Conservation (phyloP, 345 rosid genomes). For the Brassica napus region DNA sequence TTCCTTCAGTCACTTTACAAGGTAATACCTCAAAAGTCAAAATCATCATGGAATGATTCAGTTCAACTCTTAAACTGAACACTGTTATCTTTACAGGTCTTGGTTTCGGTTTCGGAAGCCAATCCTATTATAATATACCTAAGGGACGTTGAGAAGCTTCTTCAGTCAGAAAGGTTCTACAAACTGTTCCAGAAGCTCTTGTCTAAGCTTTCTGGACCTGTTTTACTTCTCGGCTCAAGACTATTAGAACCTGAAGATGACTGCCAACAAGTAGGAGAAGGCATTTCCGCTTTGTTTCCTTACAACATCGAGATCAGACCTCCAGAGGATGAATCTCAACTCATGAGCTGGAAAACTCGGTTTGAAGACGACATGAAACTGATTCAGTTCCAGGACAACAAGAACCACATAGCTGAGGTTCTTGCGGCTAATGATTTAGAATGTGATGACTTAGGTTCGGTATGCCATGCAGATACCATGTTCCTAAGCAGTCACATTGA, state of each 20-base stretch:
- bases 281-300: conserved; percentile 66
- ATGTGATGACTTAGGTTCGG: conserved; percentile 81
- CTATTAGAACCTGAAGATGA: conserved; percentile 70
- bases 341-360: conserved; percentile 75
- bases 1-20: conserved; percentile 89
- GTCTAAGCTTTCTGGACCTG: conserved; percentile 73
- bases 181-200: conserved; percentile 65
- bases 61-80: neutral
- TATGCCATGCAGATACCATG: conserved; percentile 81
- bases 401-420: conserved; percentile 88
- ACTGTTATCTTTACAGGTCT: conserved; percentile 35
- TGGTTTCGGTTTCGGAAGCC: conserved; percentile 72
- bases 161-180: conserved; percentile 71
- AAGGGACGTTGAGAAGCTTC: conserved; percentile 81
- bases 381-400: conserved; percentile 87
- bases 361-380: conserved; percentile 89
- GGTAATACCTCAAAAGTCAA: conserved; percentile 12
- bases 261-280: conserved; percentile 65
- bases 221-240: conserved; percentile 83
- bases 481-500: conserved; percentile 72
- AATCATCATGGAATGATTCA: neutral
- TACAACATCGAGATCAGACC: conserved; percentile 79
- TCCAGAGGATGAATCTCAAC: conserved; percentile 81
- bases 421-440: conserved; percentile 88
- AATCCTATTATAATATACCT: conserved; percentile 71